Conservation (phyloP, 345 rosid genomes). For the Microthlaspi erraticum region DNA sequence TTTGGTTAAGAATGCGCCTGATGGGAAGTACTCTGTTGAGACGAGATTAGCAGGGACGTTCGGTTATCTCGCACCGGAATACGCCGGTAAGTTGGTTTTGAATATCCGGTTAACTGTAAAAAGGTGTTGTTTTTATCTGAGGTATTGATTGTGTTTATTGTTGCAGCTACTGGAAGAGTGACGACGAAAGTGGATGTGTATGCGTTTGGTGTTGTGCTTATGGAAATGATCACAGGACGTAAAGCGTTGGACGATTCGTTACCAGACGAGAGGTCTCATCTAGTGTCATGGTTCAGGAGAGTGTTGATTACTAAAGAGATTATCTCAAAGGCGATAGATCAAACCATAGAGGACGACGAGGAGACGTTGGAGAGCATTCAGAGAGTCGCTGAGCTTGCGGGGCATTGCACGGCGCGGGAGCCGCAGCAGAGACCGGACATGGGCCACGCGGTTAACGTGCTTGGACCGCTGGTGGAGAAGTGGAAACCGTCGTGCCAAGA, state of each 20-base stretch:
- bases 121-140: no score
- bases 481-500: conserved; percentile 81
- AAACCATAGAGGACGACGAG: conserved; percentile 59
- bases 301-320: conserved; percentile 65
- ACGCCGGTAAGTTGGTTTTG: conserved; percentile 61
- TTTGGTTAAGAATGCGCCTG: conserved; percentile 85
- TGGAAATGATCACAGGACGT: conserved; percentile 90
- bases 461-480: conserved; percentile 79
- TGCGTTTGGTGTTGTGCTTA: conserved; percentile 86
- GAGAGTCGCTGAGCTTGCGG: conserved; percentile 83
- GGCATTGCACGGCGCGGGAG: conserved; percentile 87
- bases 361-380: conserved; percentile 68
- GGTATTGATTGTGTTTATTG: conserved; percentile 4
- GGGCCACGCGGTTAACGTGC: conserved; percentile 81
- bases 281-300: conserved; percentile 88
- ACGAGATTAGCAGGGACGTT: conserved; percentile 96
- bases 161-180: conserved; percentile 90
- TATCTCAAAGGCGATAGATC: conserved; percentile 65
- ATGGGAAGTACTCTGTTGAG: conserved; percentile 83
- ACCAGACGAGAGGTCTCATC: conserved; percentile 73
- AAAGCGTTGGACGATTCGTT: conserved; percentile 74
- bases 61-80: conserved; percentile 97
- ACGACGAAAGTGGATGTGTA: conserved; percentile 87
- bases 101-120: no score
- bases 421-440: conserved; percentile 89